These are phyloP conservation scores for Ceratocystis destructans DNA, from an alignment of 2,329 filamentous ascomycete genomes.

Conservation along the genomic window DNA sequence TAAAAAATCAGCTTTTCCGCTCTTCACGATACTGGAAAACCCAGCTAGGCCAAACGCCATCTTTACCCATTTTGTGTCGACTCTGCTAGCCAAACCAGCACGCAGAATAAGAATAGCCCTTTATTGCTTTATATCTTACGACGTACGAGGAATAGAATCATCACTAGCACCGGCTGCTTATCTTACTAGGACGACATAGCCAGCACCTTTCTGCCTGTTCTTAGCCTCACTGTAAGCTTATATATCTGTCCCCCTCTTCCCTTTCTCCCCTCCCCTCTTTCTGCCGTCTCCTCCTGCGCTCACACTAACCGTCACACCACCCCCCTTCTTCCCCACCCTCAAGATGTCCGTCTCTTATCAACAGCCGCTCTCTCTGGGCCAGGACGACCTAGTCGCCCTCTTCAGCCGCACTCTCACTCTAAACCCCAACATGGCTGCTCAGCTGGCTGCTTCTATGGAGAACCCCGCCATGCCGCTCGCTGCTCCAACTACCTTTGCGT, in stretches of 20 bases:
- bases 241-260: background rate
- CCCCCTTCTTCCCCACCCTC: background rate
- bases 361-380: constrained; percentile 3
- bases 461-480: constrained; percentile 14
- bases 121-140: no score
- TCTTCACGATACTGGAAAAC: background rate
- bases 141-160: no score
- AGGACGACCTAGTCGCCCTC: constrained; percentile 17
- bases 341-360: constrained; percentile 18
- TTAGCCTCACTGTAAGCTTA: background rate
- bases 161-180: no score
- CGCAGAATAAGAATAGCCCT: no score
- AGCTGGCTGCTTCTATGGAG: constrained; percentile 13
- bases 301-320: background rate
- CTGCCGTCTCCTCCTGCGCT: background rate
- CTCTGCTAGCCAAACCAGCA: no score
- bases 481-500: constrained; percentile 8
- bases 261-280: background rate
- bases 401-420: constrained; percentile 16
- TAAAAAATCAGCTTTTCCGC: background rate
- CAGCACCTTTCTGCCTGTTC: background rate
- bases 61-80: background rate
- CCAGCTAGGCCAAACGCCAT: background rate
- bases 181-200: no score
- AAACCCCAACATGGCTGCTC: constrained; percentile 14